A percentile compares a stretch with the other conserved stretches of the same genome.
Evolutionary conservation across 2,329 filamentous ascomycete genomes (phyloP).

Genomic region (Fusarium euwallaceae): DNA sequence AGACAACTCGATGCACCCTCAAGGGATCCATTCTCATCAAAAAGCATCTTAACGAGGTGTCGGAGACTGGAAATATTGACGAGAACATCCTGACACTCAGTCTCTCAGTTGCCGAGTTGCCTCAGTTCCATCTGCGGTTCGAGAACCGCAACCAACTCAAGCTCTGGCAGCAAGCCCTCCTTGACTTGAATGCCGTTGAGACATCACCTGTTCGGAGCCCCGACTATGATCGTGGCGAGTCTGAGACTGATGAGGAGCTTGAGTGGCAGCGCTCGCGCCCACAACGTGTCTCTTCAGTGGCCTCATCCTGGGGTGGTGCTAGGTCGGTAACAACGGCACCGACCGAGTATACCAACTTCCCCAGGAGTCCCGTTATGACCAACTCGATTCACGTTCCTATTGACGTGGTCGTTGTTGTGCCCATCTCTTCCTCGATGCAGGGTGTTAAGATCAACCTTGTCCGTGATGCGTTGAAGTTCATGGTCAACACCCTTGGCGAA

Average conservation of each 20-base stretch:
- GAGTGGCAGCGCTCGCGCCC: slow-evolving; percentile 78
- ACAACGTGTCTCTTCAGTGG: slow-evolving; percentile 84
- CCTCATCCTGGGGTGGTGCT: slow-evolving; percentile 83
- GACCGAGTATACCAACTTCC: slow-evolving; percentile 88
- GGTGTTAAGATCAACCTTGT: slow-evolving; percentile 98
- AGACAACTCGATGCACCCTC: slow-evolving; percentile 83
- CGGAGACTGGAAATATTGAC: slow-evolving; percentile 77
- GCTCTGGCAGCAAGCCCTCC: slow-evolving; percentile 87
- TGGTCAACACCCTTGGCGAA: slow-evolving; percentile 90
- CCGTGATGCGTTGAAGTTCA: slow-evolving; percentile 90
- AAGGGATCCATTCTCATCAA: slow-evolving; percentile 99
- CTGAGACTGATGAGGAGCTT: slow-evolving; percentile 85
- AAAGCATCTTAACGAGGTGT: slow-evolving; percentile 93
- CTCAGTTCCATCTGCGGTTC: slow-evolving; percentile 94
- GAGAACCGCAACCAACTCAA: slow-evolving; percentile 86
- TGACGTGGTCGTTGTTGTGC: slow-evolving; percentile 96
- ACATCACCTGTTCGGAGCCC: slow-evolving; percentile 72
- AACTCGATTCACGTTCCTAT: slow-evolving; percentile 86
- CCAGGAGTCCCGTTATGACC: slow-evolving; percentile 57
- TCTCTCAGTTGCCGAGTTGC: slow-evolving; percentile 90
- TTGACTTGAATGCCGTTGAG: slow-evolving; percentile 84
- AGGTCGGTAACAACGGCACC: slow-evolving; percentile 89
- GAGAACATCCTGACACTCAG: slow-evolving; percentile 90
- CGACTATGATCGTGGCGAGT: slow-evolving; percentile 85
- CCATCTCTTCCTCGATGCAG: slow-evolving; percentile 98